These are phyloP conservation scores for Thermoascus crustaceus DNA, from an alignment of 2,329 filamentous ascomycete genomes.

Conservation along the genomic window DNA sequence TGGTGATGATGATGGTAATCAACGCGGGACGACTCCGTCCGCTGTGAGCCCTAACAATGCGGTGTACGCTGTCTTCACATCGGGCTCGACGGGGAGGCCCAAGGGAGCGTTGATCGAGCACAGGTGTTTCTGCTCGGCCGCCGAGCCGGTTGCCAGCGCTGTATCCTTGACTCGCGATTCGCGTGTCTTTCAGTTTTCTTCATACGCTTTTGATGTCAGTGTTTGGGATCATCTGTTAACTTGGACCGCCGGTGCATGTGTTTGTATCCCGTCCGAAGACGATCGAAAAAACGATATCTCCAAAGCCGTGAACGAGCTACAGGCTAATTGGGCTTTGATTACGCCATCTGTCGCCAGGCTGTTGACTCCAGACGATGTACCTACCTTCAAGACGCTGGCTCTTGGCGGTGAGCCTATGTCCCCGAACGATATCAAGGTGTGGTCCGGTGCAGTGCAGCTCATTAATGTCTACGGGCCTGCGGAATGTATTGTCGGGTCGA, in stretches of 20 bases:
- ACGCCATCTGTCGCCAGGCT: conserved; percentile 44
- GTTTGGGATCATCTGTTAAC: conserved; percentile 28
- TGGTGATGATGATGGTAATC: too few species aligned
- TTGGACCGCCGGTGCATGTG: conserved; percentile 32
- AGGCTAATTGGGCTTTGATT: conserved; percentile 45
- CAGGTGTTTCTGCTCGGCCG: conserved; percentile 43
- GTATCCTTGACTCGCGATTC: conserved; percentile 39
- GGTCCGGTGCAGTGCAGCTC: conserved; percentile 19
- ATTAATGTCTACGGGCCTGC: conserved; percentile 14
- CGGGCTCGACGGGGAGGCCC: conserved; percentile 42
- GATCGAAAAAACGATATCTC: conserved; percentile 36
- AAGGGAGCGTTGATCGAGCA: conserved; percentile 53
- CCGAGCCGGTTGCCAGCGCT: conserved; percentile 39
- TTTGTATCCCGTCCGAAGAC: conserved; percentile 37
- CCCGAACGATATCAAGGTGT: conserved; percentile 21
- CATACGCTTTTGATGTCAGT: conserved; percentile 38
- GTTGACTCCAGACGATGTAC: conserved; percentile 26
- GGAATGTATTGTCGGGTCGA: conserved; percentile 13
- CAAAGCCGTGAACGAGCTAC: conserved; percentile 23
- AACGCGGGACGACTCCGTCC: too few species aligned
- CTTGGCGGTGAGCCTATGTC: conserved; percentile 29
- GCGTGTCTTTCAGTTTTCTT: conserved; percentile 33
- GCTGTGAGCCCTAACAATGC: background rate
- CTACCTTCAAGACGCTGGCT: conserved; percentile 23
- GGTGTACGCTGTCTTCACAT: conserved; percentile 47